These are phyloP conservation scores for Lachancea cidri DNA, from an alignment of 805 yeast species.

Conservation along the genomic window DNA sequence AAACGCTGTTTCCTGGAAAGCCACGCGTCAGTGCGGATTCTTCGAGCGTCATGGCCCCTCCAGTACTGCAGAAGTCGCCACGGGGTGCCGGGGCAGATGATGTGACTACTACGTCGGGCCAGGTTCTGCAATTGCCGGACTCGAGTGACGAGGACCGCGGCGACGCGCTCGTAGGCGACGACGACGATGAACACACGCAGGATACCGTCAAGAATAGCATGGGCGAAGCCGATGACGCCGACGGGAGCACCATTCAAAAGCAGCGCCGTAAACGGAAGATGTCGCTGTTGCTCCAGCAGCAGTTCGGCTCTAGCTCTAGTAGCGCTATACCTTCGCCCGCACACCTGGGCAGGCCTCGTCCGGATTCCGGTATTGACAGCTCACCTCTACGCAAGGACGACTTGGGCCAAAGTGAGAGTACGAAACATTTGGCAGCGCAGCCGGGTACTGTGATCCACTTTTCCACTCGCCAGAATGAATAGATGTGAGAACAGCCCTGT, in stretches of 20 bases:
- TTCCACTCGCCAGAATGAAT: conserved; percentile 3
- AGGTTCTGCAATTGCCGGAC: conserved; percentile 23
- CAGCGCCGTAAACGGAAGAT: conserved; percentile 30
- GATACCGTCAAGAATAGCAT: not conserved
- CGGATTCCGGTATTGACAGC: conserved; percentile 14
- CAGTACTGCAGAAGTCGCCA: not conserved
- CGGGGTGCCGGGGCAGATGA: not conserved
- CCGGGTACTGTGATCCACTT: conserved; percentile 27
- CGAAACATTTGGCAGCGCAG: conserved; percentile 17
- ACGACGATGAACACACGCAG: conserved; percentile 1
- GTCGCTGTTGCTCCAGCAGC: conserved; percentile 30
- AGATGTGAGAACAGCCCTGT: too few relatives aligned
- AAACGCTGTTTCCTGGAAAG: conserved; percentile 7
- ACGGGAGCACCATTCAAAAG: conserved; percentile 27
- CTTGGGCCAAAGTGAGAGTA: conserved; percentile 16
- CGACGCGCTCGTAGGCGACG: not conserved
- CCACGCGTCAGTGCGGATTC: conserved; percentile 7
- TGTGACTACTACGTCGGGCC: conserved; percentile 18
- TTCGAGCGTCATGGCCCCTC: conserved; percentile 6
- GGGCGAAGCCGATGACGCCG: conserved; percentile 9
- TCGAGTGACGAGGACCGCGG: conserved; percentile 26
- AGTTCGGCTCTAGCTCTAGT: conserved; percentile 31
- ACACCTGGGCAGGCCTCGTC: conserved; percentile 5
- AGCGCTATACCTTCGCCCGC: conserved; percentile 24
- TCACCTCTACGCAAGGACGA: conserved; percentile 17